phyloP scores from a whole-genome alignment of 768 basidiomycete species.

The Amanita rubescens region DNA sequence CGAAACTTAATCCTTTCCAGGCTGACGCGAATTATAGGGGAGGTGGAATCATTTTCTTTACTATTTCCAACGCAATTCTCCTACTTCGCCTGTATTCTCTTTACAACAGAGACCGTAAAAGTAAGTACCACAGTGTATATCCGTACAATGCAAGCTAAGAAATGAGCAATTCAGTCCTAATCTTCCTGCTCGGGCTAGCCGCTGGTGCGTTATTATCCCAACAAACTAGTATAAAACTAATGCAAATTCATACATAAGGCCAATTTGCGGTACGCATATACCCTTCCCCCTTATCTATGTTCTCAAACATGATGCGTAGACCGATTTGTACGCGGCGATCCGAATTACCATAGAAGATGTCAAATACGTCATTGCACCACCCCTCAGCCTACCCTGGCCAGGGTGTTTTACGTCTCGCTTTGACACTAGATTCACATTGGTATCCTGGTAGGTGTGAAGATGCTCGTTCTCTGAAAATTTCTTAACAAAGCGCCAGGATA shows the following conservation, averaged over 20 bases:
- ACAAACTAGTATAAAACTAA: neutral
- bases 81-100: neutral
- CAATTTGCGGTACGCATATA: neutral
- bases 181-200: neutral
- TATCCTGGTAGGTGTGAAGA: neutral
- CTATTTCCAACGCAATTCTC: neutral
- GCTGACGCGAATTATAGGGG: neutral
- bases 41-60: neutral
- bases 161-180: neutral
- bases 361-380: neutral
- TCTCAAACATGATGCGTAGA: neutral
- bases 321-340: neutral
- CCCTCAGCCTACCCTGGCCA: neutral
- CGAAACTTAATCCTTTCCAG: neutral
- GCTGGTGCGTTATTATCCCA: neutral
- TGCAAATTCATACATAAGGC: neutral
- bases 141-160: neutral
- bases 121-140: neutral
- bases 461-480: neutral
- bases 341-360: neutral
- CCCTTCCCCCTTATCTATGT: neutral
- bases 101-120: neutral
- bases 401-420: neutral
- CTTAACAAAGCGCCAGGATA: neutral
- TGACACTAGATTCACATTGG: neutral